Percentiles rank a stretch among this genome's conserved stretches.
These are phyloP conservation scores for Metschnikowia lunata DNA, from an alignment of 805 yeast species.

Conservation along the genomic window DNA sequence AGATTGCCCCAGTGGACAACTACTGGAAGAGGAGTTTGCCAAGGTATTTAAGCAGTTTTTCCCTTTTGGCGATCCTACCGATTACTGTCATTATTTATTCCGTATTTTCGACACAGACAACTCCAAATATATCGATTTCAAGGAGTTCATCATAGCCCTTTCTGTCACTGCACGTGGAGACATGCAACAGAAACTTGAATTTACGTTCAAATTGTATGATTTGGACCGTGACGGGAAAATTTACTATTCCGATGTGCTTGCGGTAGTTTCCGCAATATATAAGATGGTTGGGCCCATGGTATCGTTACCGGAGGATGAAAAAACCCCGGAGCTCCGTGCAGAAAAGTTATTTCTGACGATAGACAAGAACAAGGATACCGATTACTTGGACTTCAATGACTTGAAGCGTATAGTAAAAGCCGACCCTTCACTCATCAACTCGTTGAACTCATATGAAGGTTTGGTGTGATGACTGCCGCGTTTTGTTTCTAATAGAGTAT, in stretches of 20 bases:
- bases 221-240: conserved; percentile 74
- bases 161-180: conserved; percentile 85
- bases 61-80: conserved; percentile 96
- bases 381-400: conserved; percentile 69
- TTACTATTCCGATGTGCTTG: conserved; percentile 70
- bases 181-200: conserved; percentile 73
- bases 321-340: conserved; percentile 85
- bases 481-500: conserved; percentile 28
- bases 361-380: conserved; percentile 67
- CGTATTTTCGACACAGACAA: conserved; percentile 82
- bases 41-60: conserved; percentile 94
- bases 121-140: conserved; percentile 80
- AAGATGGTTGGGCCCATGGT: conserved; percentile 97
- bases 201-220: conserved; percentile 91
- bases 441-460: conserved; percentile 78
- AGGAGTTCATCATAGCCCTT: conserved; percentile 84
- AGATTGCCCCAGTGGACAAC: conserved; percentile 89
- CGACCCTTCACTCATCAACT: conserved; percentile 71
- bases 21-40: conserved; percentile 81
- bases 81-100: conserved; percentile 84
- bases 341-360: conserved; percentile 71
- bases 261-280: conserved; percentile 78
- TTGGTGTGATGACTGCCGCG: conserved; percentile 52
- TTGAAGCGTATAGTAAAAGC: conserved; percentile 75
- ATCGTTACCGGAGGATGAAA: conserved; percentile 79